Conservation (phyloP, 495 filamentous ascomycete genomes). For the Talaromyces adpressus region DNA sequence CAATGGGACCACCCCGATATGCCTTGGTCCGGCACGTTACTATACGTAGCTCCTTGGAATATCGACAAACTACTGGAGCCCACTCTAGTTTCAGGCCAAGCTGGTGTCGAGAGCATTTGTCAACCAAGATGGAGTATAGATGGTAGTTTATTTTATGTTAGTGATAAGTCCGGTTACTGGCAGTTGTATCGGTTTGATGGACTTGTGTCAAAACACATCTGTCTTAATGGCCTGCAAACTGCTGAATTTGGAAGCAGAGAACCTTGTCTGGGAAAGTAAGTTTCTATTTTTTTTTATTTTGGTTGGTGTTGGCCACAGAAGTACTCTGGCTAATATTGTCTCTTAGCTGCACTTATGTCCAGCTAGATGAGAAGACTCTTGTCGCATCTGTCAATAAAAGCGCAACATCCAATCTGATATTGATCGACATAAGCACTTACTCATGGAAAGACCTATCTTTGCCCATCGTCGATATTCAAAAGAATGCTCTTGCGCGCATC, state of each 20-base stretch:
- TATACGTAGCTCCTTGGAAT: conserved; percentile 31
- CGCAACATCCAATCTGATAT: conserved; percentile 16
- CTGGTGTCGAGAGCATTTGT: conserved; percentile 22
- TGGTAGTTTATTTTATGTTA: conserved; percentile 35
- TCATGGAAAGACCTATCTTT: conserved; percentile 16
- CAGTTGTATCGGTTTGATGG: conserved; percentile 28
- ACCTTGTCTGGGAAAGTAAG: conserved; percentile 33
- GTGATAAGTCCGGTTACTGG: conserved; percentile 34
- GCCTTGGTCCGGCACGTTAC: conserved; percentile 38
- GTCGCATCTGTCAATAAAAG: conserved; percentile 22
- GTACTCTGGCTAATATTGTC: not conserved
- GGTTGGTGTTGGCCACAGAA: not conserved
- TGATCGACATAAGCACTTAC: conserved; percentile 21
- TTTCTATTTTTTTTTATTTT: not conserved
- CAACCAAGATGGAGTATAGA: conserved; percentile 39
- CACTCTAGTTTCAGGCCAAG: conserved; percentile 21
- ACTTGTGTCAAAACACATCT: conserved; percentile 11
- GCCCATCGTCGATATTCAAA: conserved; percentile 17
- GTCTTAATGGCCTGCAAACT: conserved; percentile 26
- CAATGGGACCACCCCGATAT: conserved; percentile 46
- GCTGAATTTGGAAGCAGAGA: conserved; percentile 32
- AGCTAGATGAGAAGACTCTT: conserved; percentile 28
- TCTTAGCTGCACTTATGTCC: conserved; percentile 27
- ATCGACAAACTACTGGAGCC: conserved; percentile 16
- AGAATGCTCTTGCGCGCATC: conserved; percentile 1